Evolutionary conservation across 345 rosid genomes (phyloP), one percentile per base, ranked within the genome.

Genomic region (Salix udensis): DNA sequence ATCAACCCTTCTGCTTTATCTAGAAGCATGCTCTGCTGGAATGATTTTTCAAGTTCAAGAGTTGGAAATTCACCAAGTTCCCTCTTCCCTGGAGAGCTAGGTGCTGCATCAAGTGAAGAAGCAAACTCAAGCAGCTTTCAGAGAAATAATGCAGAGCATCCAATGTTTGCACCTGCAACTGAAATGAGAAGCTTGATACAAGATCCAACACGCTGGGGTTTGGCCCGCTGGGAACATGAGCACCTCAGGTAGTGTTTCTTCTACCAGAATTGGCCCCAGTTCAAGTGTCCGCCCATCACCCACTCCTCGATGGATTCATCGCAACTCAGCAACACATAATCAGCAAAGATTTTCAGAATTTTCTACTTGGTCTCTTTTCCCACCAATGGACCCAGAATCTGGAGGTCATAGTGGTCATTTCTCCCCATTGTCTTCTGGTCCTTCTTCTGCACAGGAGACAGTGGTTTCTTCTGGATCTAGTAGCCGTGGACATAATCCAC

Each of bases 351-450:
- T 78, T 70, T 62, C 90, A 8, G 97, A 92, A 73, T 77, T 87
- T 76, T 78, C 89, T 78, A 88, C 93, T 53, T 87, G 97, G 95
- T 87, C 95, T 78, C 82, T 92, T 76, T 90, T 89, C 84, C 94
- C 92, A 55, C 79, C 84, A 30, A 58, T 81, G 68, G 92, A 87
- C 72, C 76, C 90, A 60, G 96, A 85, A 55, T 73, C 89, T 81
- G 89, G 86, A 66, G 84, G 86, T 71, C 93, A 79, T 68, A 83
- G 85, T 82, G 88, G 83, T 65, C 84, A 85, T 81, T 84, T 86
- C 71, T 85, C 90, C 5, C 78, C 87, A 26, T 67, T 85, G 39
- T 78, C 94, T 50, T 80, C 92, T 44, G 91, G 88, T 67, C 85
- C 91, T 83, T 77, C 92, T 52, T 78, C 90, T 76, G 79, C 89